Percentiles rank a stretch among this genome's conserved stretches.
Evolutionary conservation across 371 early-diverging fungal species (phyloP).

Genomic region (Mortierella sp.): DNA sequence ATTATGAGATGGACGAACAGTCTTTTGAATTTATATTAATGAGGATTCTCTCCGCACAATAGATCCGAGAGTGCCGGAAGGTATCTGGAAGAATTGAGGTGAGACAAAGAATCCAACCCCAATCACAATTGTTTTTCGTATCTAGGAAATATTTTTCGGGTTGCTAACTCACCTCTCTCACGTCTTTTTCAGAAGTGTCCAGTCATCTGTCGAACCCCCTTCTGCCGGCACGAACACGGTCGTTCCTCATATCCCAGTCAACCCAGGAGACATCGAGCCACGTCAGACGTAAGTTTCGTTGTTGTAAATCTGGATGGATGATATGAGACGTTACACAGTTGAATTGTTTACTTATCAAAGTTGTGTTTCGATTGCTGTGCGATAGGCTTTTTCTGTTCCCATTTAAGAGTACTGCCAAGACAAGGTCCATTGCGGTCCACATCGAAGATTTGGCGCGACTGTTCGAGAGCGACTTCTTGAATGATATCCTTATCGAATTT

Average conservation of each 20-base stretch:
- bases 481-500: constrained; percentile 75
- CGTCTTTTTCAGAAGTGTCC: not conserved
- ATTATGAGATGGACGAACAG: not conserved
- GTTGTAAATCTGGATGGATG: not conserved
- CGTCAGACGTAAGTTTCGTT: constrained; percentile 5
- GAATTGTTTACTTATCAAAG: not conserved
- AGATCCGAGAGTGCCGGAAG: constrained; percentile 22
- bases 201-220: not conserved
- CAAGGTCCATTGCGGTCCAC: constrained; percentile 59
- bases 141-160: not conserved
- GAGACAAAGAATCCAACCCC: not conserved
- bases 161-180: not conserved
- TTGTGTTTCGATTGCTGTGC: not conserved
- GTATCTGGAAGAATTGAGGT: not conserved
- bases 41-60: not conserved
- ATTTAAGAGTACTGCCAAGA: constrained; percentile 35
- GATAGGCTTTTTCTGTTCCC: constrained; percentile 51
- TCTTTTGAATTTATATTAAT: not conserved
- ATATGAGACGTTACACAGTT: no score
- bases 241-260: not conserved
- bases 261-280: not conserved
- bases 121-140: not conserved
- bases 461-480: constrained; percentile 67
- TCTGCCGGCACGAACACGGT: not conserved
- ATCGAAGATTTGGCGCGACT: constrained; percentile 63